These are phyloP conservation scores for Astragalus glycyphyllos DNA, from an alignment of 306 rosid species.

Conservation along the genomic window DNA sequence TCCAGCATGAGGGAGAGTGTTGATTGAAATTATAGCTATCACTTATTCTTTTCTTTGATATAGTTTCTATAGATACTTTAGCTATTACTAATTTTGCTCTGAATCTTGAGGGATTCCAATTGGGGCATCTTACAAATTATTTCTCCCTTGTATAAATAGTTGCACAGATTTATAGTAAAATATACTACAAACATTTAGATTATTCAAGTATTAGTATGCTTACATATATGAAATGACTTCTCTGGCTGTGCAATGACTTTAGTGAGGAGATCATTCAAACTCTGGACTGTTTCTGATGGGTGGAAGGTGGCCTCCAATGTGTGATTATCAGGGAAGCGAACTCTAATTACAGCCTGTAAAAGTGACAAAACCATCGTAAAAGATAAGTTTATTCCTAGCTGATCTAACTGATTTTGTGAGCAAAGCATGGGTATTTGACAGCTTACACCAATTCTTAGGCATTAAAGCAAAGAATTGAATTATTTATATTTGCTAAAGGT, in stretches of 20 bases:
- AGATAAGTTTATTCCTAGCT: neutral
- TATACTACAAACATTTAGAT: too few relatives aligned
- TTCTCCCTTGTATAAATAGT: too few relatives aligned
- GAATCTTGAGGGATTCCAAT: neutral
- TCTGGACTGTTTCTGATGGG: slow-evolving; percentile 79
- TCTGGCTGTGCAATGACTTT: slow-evolving; percentile 80
- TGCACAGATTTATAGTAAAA: too few relatives aligned
- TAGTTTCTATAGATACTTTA: neutral
- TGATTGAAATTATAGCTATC: neutral
- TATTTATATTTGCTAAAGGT: too few relatives aligned
- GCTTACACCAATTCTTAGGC: too few relatives aligned
- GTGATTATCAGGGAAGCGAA: slow-evolving; percentile 88
- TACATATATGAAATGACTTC: slow-evolving; percentile 76
- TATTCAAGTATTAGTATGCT: slow-evolving; percentile 22
- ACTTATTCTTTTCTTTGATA: neutral
- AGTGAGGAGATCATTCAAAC: slow-evolving; percentile 68
- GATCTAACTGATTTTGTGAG: slow-evolving; percentile 3
- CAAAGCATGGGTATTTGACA: too few relatives aligned
- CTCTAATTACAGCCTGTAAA: slow-evolving; percentile 77
- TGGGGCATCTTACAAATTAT: too few relatives aligned
- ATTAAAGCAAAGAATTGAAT: too few relatives aligned
- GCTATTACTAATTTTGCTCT: neutral
- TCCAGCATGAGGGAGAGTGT: neutral
- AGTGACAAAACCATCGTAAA: slow-evolving; percentile 27
- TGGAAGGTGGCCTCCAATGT: slow-evolving; percentile 84